phyloP scores from a whole-genome alignment of 2,329 filamentous ascomycete species.

The Colletotrichum zoysiae region DNA sequence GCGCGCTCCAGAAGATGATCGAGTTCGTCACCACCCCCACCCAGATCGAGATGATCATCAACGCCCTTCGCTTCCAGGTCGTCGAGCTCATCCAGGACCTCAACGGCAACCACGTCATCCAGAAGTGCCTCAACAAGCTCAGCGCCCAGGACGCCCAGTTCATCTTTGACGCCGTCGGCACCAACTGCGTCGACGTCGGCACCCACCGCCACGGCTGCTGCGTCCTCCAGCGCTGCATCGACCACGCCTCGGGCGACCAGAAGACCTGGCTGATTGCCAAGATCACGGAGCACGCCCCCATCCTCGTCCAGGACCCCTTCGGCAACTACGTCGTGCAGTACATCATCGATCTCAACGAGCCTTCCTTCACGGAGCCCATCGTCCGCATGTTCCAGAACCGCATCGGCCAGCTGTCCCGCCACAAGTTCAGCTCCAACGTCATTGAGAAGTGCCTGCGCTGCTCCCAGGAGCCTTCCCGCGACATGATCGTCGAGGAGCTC shows the following conservation, averaged over 20 bases:
- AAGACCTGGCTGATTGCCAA: constrained; percentile 87
- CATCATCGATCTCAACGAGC: constrained; percentile 93
- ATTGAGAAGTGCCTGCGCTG: constrained; percentile 97
- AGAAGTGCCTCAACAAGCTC: constrained; percentile 98
- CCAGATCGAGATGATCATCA: constrained; percentile 89
- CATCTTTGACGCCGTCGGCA: constrained; percentile 95
- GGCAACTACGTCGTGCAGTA: constrained; percentile 99
- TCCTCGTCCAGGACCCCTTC: constrained; percentile 94
- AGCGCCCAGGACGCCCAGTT: constrained; percentile 88
- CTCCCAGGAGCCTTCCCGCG: constrained; percentile 79
- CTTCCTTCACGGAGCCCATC: constrained; percentile 88
- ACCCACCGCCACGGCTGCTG: constrained; percentile 98
- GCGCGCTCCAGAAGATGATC: constrained; percentile 99
- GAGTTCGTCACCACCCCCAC: constrained; percentile 90
- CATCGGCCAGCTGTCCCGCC: constrained; percentile 82
- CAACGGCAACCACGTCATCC: constrained; percentile 98
- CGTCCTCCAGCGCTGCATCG: constrained; percentile 97
- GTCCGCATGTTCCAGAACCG: constrained; percentile 82
- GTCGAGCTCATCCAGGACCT: constrained; percentile 96
- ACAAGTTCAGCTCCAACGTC: constrained; percentile 99
- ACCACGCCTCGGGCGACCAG: constrained; percentile 92
- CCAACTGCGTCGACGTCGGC: constrained; percentile 88
- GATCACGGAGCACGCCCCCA: constrained; percentile 90
- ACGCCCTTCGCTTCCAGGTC: constrained; percentile 84
- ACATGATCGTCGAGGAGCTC: constrained; percentile 88